Evolutionary conservation across 495 filamentous ascomycete species (phyloP).

Genomic region (Melanomma pulvis-pyrius): DNA sequence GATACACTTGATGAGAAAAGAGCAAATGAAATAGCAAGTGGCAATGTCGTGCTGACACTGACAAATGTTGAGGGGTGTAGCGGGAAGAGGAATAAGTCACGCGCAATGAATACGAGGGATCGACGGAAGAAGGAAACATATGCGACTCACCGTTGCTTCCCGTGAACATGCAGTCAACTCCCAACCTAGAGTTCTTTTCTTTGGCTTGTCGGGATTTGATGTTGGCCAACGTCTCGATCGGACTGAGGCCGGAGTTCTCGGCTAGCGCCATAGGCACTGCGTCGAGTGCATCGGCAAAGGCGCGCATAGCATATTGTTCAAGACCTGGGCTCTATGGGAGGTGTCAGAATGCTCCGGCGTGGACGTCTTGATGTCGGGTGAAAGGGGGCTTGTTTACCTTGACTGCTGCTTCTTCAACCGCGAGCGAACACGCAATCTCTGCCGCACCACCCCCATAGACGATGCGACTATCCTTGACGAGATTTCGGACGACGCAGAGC

Average conservation of each 20-base stretch:
- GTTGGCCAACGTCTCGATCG: constrained; percentile 90
- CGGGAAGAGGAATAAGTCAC: neutral
- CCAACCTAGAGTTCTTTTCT: constrained; percentile 79
- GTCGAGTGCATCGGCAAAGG: constrained; percentile 94
- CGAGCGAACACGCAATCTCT: constrained; percentile 95
- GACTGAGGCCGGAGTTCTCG: constrained; percentile 94
- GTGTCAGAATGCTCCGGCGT: constrained; percentile 25
- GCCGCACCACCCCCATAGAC: constrained; percentile 98
- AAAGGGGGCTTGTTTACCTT: constrained; percentile 56
- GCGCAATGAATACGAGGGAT: neutral
- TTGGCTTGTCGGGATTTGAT: constrained; percentile 96
- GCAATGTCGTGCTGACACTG: constrained; percentile 11
- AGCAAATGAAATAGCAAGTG: constrained; percentile 13
- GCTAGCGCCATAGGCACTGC: constrained; percentile 93
- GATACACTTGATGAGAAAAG: constrained; percentile 8
- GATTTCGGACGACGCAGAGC: constrained; percentile 94
- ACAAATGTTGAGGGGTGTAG: neutral
- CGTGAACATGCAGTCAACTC: constrained; percentile 96
- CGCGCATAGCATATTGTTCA: constrained; percentile 98
- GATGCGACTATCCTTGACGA: constrained; percentile 93
- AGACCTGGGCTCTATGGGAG: constrained; percentile 74
- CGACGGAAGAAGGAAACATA: constrained; percentile 17
- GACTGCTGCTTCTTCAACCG: constrained; percentile 91
- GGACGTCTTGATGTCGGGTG: neutral
- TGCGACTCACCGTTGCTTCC: constrained; percentile 76